Base-by-base conservation (phyloP, 1,284 basidiomycete genomes). In the Cryptococcus wingfieldii region DNA sequence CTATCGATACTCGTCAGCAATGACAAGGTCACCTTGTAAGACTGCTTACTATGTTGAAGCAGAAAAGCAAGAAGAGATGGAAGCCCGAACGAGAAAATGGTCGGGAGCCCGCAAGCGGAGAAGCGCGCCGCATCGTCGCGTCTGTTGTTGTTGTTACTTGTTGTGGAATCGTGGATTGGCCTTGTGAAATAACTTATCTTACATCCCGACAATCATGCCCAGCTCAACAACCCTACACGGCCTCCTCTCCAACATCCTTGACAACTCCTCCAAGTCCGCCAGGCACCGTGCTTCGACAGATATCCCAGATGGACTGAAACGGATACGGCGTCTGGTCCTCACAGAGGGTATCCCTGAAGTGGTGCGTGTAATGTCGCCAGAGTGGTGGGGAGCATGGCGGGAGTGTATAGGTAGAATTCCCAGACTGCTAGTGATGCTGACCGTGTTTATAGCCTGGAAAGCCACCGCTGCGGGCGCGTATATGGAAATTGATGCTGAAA, bases 401-500 rank as follows among this genome's bases (percentile, higher is more conserved):
- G n/a, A 27, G 37, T 18, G 19, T 23, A 27, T 7, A 34, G 16
- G 38, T 25, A 34, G 14, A 39, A 3, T 23, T 7, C 18, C 12
- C 19, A 16, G 7, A 42, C n/a, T 27, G 54, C 44, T 41, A 16
- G 2, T 44, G 23, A 6, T 25, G 18, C 43, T 60, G 54, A 51
- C 50, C 12, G 23, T 2, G 25, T 38, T n/a, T 12, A 34, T 25
- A 60, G 59, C 31, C 52, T 23, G 70, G 64, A 3, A 52, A 62
- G 7, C 63, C 71, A n/a, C 54, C 65, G 1, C 60, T 79, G 0
- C 56, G 79, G 13, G 72, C 78, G 2, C 60, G 71, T 18, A 86
- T 91, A 79, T 97, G 93, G 93, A 95, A 95, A 77, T 86, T 96
- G 51, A 81, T 96, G 41, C 79, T 97, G 42, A 83, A 86, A 48